A percentile compares a stretch with the other conserved stretches of the same genome.
Conservation (phyloP, 306 rosid genomes). For the Acacia crassicarpa region DNA sequence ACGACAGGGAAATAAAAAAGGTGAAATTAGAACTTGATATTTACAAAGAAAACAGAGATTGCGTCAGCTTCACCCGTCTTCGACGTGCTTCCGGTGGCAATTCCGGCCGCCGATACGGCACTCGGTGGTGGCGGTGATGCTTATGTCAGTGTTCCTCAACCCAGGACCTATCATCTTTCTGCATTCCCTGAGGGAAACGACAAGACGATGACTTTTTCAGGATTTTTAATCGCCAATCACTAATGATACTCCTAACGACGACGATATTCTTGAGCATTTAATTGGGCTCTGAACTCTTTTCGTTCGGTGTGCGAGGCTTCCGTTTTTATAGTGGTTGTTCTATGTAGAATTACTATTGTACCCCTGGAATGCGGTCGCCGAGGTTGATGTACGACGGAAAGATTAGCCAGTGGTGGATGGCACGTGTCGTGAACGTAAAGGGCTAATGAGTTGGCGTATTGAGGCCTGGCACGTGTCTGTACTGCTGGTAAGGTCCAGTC, state of each 20-base stretch:
- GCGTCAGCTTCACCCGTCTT: constrained; percentile 70
- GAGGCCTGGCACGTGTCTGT: constrained; percentile 1
- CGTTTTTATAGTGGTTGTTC: not conserved
- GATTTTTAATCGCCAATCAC: not conserved
- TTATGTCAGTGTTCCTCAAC: constrained; percentile 44
- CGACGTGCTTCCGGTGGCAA: constrained; percentile 98
- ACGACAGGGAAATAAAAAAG: not conserved
- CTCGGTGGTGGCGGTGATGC: constrained; percentile 38
- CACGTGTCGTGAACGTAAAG: not conserved
- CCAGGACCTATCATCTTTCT: constrained; percentile 67
- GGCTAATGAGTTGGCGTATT: not conserved
- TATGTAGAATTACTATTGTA: not conserved
- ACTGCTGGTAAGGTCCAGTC: not conserved
- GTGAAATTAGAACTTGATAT: not conserved
- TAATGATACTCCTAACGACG: not conserved
- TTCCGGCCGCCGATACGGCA: constrained; percentile 66
- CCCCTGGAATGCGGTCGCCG: not conserved
- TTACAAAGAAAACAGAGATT: not conserved
- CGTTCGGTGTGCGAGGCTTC: not conserved
- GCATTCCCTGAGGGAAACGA: constrained; percentile 59
- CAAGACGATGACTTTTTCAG: not conserved
- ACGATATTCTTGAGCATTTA: not conserved
- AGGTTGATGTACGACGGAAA: not conserved
- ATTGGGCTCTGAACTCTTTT: not conserved
- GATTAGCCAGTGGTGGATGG: not conserved